Evolutionary conservation across 2,329 filamentous ascomycete genomes (phyloP).

Genomic region (Penicillium sclerotiorum): DNA sequence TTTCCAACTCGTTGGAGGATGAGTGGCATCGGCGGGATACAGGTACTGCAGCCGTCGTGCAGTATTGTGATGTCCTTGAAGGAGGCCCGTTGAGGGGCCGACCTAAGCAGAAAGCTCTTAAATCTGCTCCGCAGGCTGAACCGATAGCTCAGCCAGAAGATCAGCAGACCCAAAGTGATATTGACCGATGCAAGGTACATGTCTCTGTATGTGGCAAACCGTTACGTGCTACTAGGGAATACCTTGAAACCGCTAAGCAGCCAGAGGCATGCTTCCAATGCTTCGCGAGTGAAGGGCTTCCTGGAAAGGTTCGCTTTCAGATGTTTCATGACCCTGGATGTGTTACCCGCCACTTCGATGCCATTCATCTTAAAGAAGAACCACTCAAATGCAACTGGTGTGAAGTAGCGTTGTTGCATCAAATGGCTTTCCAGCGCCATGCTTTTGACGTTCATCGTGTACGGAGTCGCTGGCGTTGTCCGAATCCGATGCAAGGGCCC

Average conservation of each 20-base stretch:
- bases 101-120: conserved; percentile 9
- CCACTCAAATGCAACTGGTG: conserved; percentile 19
- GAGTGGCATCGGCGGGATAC: conserved; percentile 22
- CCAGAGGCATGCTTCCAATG: conserved; percentile 18
- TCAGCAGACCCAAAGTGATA: conserved; percentile 2
- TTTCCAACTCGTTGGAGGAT: conserved; percentile 22
- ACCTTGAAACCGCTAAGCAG: conserved; percentile 14
- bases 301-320: conserved; percentile 16
- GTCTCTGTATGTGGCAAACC: conserved; percentile 6
- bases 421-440: conserved; percentile 24
- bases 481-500: conserved; percentile 7
- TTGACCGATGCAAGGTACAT: conserved; percentile 1
- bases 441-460: conserved; percentile 19
- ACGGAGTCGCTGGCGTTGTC: conserved; percentile 18
- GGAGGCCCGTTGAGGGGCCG: conserved; percentile 18
- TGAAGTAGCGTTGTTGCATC: conserved; percentile 20
- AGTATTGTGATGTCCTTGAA: conserved; percentile 23
- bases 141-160: conserved; percentile 3
- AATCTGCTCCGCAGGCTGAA: conserved; percentile 7
- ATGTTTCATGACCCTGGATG: conserved; percentile 20
- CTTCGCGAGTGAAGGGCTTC: conserved; percentile 15
- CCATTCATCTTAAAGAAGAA: conserved; percentile 19
- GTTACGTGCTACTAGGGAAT: conserved; percentile 16
- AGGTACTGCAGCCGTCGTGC: conserved; percentile 12
- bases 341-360: conserved; percentile 22